A percentile compares a stretch with the other conserved stretches of the same genome.
These are phyloP conservation scores for Berkeleyomyces basicola DNA, from an alignment of 2,329 filamentous ascomycete genomes.

Conservation along the genomic window DNA sequence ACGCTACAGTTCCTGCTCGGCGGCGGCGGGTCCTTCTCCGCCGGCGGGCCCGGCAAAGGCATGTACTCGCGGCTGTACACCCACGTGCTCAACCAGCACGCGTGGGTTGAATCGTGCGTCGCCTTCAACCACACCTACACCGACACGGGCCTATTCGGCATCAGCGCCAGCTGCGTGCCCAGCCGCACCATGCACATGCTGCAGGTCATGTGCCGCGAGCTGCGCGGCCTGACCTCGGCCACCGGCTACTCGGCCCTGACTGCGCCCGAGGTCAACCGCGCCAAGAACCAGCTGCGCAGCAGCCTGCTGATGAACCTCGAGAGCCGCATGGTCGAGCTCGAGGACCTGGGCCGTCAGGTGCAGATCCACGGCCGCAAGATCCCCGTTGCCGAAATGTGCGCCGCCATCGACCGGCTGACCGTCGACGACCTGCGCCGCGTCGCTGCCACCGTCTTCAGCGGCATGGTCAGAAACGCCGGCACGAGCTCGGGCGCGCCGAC, in stretches of 20 bases:
- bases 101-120: constrained; percentile 90
- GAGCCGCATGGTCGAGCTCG: constrained; percentile 89
- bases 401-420: constrained; percentile 65
- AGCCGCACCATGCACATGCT: constrained; percentile 68
- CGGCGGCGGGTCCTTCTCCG: constrained; percentile 89
- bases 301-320: constrained; percentile 94
- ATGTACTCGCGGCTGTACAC: constrained; percentile 98
- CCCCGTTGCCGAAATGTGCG: constrained; percentile 84
- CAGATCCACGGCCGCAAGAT: constrained; percentile 93
- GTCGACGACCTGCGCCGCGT: constrained; percentile 69
- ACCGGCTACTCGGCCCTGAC: constrained; percentile 57
- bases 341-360: constrained; percentile 86
- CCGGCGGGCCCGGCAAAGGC: constrained; percentile 90
- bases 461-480: constrained; percentile 57
- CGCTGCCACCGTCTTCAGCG: constrained; percentile 61
- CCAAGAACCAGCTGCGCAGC: constrained; percentile 90
- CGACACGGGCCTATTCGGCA: constrained; percentile 88
- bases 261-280: constrained; percentile 65
- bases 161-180: constrained; percentile 72
- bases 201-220: constrained; percentile 85
- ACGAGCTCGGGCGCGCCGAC: constrained; percentile 75
- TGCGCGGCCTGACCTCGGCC: constrained; percentile 61
- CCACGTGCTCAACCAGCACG: constrained; percentile 92
- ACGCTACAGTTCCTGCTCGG: constrained; percentile 91
- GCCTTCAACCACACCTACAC: constrained; percentile 97